A percentile compares a stretch with the other conserved stretches of the same genome.
Evolutionary conservation across 2,329 filamentous ascomycete genomes (phyloP).

Genomic region (Chrysoporthe puriensis): DNA sequence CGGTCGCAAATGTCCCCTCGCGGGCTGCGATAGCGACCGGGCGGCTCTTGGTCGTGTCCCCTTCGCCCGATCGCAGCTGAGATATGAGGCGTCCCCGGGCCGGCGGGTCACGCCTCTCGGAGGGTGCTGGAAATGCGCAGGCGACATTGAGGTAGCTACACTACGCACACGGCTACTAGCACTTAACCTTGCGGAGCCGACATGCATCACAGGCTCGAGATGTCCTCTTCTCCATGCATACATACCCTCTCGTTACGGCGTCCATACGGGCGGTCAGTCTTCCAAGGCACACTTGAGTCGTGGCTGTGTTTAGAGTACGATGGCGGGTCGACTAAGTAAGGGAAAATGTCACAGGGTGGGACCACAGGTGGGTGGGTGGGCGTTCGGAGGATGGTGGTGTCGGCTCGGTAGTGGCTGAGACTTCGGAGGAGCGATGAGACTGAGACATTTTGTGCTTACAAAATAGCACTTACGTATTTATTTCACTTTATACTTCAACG

Average conservation of each 20-base stretch:
- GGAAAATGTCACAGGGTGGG: background rate
- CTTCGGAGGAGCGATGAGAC: no score
- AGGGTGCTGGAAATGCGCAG: constrained; percentile 47
- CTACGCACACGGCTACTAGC: constrained; percentile 45
- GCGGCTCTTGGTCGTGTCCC: background rate
- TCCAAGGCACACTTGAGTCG: no score
- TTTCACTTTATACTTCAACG: no score
- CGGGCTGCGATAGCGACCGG: background rate
- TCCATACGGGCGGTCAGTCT: no score
- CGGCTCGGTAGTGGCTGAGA: no score
- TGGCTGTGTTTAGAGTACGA: no score
- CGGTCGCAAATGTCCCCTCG: background rate
- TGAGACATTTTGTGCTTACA: no score
- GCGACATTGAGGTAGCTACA: constrained; percentile 47
- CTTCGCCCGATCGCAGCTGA: background rate
- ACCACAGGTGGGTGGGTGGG: background rate
- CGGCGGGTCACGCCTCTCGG: constrained; percentile 33
- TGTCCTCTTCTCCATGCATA: constrained; percentile 4
- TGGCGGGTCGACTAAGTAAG: no score
- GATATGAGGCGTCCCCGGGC: background rate
- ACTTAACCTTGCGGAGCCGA: constrained; percentile 32
- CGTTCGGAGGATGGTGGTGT: no score
- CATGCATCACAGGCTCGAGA: constrained; percentile 29
- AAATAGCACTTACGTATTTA: no score
- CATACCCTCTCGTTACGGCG: no score